A percentile compares a stretch with the other conserved stretches of the same genome.
phyloP scores from a whole-genome alignment of 805 yeast genomes.

The Saccharomycopsis babjevae region DNA sequence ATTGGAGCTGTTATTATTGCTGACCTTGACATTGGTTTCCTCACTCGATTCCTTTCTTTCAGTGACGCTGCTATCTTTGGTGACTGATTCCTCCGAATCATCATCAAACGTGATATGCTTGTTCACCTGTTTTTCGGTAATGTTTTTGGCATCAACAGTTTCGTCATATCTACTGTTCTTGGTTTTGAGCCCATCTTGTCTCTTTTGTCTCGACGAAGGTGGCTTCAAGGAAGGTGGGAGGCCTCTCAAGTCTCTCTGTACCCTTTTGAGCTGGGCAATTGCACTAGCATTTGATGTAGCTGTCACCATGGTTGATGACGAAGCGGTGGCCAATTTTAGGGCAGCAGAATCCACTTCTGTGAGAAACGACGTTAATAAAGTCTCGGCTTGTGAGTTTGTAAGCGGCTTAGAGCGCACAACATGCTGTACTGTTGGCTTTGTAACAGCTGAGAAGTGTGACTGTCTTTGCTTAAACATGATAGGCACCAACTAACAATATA shows the following conservation, averaged over 20 bases:
- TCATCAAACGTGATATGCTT: constrained; percentile 27
- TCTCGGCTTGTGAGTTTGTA: constrained; percentile 12
- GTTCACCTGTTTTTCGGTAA: constrained; percentile 14
- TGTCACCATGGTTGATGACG: constrained; percentile 23
- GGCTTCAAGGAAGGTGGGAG: constrained; percentile 47
- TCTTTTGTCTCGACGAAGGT: constrained; percentile 10
- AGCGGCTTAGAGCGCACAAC: constrained; percentile 16
- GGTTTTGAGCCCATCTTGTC: constrained; percentile 23
- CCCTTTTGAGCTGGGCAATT: constrained; percentile 54
- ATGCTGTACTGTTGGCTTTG: constrained; percentile 36
- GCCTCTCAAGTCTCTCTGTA: constrained; percentile 72
- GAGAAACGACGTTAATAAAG: constrained; percentile 23
- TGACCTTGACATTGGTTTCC: not conserved
- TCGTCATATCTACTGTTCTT: constrained; percentile 22
- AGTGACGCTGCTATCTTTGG: constrained; percentile 12
- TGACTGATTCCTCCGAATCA: constrained; percentile 22
- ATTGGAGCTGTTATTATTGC: constrained; percentile 18
- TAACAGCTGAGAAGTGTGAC: constrained; percentile 34
- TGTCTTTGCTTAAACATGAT: constrained; percentile 33
- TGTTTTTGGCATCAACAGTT: not conserved
- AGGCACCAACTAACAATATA: no score
- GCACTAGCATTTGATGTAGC: constrained; percentile 30
- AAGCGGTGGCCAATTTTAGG: constrained; percentile 25
- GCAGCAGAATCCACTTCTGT: constrained; percentile 36
- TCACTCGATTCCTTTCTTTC: no score